Percentiles rank a stretch among this genome's conserved stretches.
Conservation (phyloP, 2,329 filamentous ascomycete genomes). For the Daldinia sp. region DNA sequence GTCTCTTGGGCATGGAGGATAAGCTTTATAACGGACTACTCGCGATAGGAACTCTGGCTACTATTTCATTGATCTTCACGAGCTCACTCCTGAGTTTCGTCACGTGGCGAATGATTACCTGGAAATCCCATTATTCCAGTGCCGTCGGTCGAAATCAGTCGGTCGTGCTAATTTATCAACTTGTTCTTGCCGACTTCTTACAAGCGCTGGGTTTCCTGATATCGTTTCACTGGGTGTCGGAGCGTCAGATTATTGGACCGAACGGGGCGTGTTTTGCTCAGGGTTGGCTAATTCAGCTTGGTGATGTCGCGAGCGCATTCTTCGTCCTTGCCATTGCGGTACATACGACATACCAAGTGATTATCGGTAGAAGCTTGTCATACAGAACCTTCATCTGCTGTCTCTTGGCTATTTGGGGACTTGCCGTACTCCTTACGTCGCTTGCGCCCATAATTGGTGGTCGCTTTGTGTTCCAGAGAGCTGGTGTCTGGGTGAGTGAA, state of each 20-base stretch:
- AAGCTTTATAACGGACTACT: conserved; percentile 48
- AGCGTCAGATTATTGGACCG: conserved; percentile 55
- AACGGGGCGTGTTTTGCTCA: conserved; percentile 60
- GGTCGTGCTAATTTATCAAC: conserved; percentile 63
- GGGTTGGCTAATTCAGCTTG: conserved; percentile 63
- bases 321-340: conserved; percentile 63
- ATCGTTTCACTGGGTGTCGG: conserved; percentile 59
- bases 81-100: conserved; percentile 54
- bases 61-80: conserved; percentile 57
- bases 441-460: conserved; percentile 55
- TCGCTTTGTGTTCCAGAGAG: conserved; percentile 56
- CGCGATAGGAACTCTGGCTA: conserved; percentile 55
- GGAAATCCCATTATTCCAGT: conserved; percentile 46
- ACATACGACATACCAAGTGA: conserved; percentile 62
- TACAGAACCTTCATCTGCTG: conserved; percentile 50
- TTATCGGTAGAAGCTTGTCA: conserved; percentile 53
- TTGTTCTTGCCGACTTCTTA: conserved; percentile 60
- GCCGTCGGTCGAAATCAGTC: conserved; percentile 56
- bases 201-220: conserved; percentile 59
- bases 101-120: conserved; percentile 55
- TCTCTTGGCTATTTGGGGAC: conserved; percentile 52
- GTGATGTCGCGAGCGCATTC: conserved; percentile 61
- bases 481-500: conserved; percentile 58
- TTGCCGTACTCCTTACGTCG: conserved; percentile 54
- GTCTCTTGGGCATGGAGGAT: conserved; percentile 33